A percentile compares a stretch with the other conserved stretches of the same genome.
Evolutionary conservation across 495 filamentous ascomycete genomes (phyloP).

Genomic region (Elasticomyces elasticus): DNA sequence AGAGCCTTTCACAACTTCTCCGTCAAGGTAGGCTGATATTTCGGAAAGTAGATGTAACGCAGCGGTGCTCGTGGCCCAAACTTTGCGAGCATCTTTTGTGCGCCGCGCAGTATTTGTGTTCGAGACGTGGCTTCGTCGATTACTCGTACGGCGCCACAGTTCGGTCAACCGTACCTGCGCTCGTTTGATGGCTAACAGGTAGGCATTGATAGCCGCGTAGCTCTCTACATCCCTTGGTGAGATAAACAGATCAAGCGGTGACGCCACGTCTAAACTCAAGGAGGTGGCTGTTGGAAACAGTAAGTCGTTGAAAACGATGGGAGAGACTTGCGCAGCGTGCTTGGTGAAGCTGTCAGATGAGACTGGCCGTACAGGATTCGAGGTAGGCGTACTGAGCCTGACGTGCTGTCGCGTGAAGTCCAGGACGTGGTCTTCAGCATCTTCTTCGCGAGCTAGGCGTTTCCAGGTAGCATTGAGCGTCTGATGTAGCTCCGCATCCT

Average conservation of each 20-base stretch:
- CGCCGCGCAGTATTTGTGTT: constrained; percentile 36
- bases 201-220: constrained; percentile 77
- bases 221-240: constrained; percentile 58
- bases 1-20: constrained; percentile 71
- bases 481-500: constrained; percentile 74
- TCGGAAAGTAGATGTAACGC: constrained; percentile 82
- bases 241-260: constrained; percentile 82
- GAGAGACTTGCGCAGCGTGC: neutral
- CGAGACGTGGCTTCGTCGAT: constrained; percentile 65
- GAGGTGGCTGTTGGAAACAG: constrained; percentile 67
- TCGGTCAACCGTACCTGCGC: constrained; percentile 71
- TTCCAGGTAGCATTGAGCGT: constrained; percentile 67
- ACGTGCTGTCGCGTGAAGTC: constrained; percentile 72
- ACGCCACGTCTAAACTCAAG: constrained; percentile 61
- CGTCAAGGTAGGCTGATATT: constrained; percentile 75
- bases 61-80: constrained; percentile 79
- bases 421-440: constrained; percentile 61
- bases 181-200: constrained; percentile 71
- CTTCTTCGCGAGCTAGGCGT: constrained; percentile 61
- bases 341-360: constrained; percentile 5
- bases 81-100: constrained; percentile 37
- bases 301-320: constrained; percentile 57
- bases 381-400: constrained; percentile 32
- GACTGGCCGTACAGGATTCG: constrained; percentile 12
- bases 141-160: constrained; percentile 70